These are phyloP conservation scores for Clathrospora elynae DNA, from an alignment of 2,329 filamentous ascomycete genomes.

Conservation along the genomic window DNA sequence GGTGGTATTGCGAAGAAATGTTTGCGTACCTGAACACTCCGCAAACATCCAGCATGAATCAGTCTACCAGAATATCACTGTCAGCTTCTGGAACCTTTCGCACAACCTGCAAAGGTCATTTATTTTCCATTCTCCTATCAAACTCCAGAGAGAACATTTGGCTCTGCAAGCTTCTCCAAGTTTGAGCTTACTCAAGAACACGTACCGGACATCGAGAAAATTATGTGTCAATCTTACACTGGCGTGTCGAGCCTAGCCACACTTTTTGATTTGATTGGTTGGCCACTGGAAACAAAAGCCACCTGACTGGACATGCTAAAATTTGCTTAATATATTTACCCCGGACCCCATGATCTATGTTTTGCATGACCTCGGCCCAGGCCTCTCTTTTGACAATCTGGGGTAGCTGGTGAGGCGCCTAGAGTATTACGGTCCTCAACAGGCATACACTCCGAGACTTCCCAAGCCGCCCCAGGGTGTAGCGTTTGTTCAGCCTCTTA, in stretches of 20 bases:
- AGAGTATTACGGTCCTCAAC: conserved; percentile 25
- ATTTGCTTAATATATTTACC: conserved; percentile 28
- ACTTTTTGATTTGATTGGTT: conserved; percentile 13
- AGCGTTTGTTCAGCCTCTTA: conserved; percentile 19
- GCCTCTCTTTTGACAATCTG: conserved; percentile 14
- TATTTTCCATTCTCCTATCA: background rate
- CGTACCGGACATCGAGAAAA: too few species aligned
- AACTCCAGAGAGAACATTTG: background rate
- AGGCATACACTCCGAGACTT: conserved; percentile 24
- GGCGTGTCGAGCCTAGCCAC: too few species aligned
- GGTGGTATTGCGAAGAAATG: background rate
- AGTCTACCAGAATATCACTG: too few species aligned
- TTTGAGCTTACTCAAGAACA: conserved; percentile 1
- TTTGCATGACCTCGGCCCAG: conserved; percentile 19
- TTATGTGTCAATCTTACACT: too few species aligned
- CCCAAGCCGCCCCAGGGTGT: conserved; percentile 17
- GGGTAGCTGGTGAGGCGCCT: conserved; percentile 13
- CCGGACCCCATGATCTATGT: conserved; percentile 29
- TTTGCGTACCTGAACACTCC: background rate
- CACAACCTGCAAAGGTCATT: background rate
- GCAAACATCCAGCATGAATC: too few species aligned
- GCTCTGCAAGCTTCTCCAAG: conserved; percentile 12
- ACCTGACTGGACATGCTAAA: conserved; percentile 29
- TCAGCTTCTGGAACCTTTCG: too few species aligned
- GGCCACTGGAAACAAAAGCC: conserved; percentile 17